phyloP scores from a whole-genome alignment of 2,329 filamentous ascomycete genomes.

The Aspergillus versicolor region DNA sequence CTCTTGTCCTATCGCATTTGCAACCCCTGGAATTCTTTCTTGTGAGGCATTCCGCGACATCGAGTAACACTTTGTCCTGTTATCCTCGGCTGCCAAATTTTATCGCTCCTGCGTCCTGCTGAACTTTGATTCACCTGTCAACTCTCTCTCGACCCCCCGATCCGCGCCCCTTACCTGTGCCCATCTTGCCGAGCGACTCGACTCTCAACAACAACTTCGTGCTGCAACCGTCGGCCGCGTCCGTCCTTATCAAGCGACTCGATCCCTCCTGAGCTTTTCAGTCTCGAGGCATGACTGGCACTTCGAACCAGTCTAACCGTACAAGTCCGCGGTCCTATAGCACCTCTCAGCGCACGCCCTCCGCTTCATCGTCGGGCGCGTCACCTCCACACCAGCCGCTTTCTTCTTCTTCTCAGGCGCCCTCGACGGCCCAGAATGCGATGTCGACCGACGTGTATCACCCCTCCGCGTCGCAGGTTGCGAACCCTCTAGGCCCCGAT shows the following conservation, averaged over 20 bases:
- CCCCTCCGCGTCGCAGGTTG: slow-evolving; percentile 37
- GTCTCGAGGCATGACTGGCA: slow-evolving; percentile 42
- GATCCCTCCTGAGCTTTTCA: slow-evolving; percentile 10
- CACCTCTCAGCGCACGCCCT: slow-evolving; percentile 40
- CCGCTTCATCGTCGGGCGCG: slow-evolving; percentile 41
- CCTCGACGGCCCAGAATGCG: slow-evolving; percentile 42
- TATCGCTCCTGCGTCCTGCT: not conserved
- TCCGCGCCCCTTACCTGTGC: slow-evolving; percentile 13
- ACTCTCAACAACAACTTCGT: slow-evolving; percentile 6
- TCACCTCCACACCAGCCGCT: slow-evolving; percentile 38
- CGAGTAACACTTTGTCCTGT: slow-evolving; percentile 4
- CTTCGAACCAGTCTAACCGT: slow-evolving; percentile 42
- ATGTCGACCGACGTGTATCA: slow-evolving; percentile 46
- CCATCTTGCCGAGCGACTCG: not conserved
- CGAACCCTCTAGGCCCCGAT: slow-evolving; percentile 32
- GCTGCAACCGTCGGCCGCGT: slow-evolving; percentile 13
- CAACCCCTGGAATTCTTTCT: slow-evolving; percentile 7
- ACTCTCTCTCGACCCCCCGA: slow-evolving; percentile 8
- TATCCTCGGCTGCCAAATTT: not conserved
- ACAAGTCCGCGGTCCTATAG: slow-evolving; percentile 42
- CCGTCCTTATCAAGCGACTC: slow-evolving; percentile 16
- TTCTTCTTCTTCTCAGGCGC: slow-evolving; percentile 32
- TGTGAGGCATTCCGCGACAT: slow-evolving; percentile 5
- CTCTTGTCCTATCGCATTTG: slow-evolving; percentile 12
- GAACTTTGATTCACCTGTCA: slow-evolving; percentile 12